phyloP scores from a whole-genome alignment of 2,329 filamentous ascomycete genomes.

The Paecilomyces formosus region DNA sequence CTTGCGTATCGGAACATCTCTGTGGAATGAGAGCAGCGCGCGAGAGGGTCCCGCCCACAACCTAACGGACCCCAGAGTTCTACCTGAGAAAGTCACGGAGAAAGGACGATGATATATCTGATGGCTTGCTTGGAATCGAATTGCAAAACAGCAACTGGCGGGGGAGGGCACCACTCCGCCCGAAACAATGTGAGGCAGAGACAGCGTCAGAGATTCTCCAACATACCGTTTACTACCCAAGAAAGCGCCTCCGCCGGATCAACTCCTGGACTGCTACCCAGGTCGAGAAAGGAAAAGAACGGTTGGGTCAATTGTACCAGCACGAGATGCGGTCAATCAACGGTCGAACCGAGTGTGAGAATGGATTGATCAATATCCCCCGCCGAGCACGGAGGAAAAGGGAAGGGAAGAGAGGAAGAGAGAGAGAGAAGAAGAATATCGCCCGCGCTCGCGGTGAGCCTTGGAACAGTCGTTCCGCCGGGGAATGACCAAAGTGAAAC shows the following conservation, averaged over 20 bases:
- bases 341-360: not conserved
- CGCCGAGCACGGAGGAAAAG: not conserved
- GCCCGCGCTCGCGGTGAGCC: constrained; percentile 11
- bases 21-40: constrained; percentile 11
- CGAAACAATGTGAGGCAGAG: not conserved
- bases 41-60: not conserved
- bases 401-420: not conserved
- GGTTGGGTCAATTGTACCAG: constrained; percentile 4
- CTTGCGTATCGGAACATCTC: constrained; percentile 8
- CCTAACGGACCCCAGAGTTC: not conserved
- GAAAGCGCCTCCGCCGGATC: not conserved
- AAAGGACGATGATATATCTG: not conserved
- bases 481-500: constrained; percentile 23
- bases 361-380: not conserved
- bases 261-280: not conserved
- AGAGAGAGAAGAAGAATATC: constrained; percentile 10
- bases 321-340: not conserved
- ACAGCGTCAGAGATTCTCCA: not conserved
- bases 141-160: not conserved
- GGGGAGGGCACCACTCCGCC: not conserved
- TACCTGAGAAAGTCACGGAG: constrained; percentile 5
- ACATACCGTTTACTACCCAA: not conserved
- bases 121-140: not conserved
- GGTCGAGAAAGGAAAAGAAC: not conserved
- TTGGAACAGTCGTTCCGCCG: constrained; percentile 33